Conservation (phyloP, 2,329 filamentous ascomycete species). For the Gaeumannomyces tritici region DNA sequence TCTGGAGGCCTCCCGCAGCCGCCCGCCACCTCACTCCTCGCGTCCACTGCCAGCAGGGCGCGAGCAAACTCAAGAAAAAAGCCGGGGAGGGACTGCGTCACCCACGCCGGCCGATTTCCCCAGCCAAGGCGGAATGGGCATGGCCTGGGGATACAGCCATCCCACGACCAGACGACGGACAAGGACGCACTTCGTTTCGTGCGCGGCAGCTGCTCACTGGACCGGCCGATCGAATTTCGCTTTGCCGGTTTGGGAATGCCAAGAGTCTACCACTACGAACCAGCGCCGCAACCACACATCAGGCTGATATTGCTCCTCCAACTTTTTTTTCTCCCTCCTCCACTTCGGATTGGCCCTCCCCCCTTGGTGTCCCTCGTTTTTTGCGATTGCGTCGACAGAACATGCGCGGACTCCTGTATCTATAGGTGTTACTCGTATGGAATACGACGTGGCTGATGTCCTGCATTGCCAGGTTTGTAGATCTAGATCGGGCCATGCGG, state of each 20-base stretch:
- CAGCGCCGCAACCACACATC: neutral
- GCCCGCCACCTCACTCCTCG: neutral
- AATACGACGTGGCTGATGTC: too few relatives aligned
- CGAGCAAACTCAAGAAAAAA: neutral
- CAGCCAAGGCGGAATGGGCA: neutral
- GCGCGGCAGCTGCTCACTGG: neutral
- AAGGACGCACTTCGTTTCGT: neutral
- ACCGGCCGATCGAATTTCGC: neutral
- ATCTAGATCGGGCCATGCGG: neutral
- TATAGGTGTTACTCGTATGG: too few relatives aligned
- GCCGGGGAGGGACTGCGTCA: neutral
- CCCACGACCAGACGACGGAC: too few relatives aligned
- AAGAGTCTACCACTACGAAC: neutral
- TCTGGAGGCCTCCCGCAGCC: neutral
- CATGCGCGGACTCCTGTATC: too few relatives aligned
- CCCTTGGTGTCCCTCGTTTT: neutral
- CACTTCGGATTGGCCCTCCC: neutral
- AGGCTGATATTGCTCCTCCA: neutral
- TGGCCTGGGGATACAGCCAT: neutral
- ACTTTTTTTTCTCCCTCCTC: neutral
- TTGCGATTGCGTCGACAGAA: neutral
- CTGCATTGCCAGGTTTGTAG: neutral
- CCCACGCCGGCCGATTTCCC: neutral
- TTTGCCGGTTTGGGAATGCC: neutral
- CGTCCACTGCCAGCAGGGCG: too few relatives aligned